Conservation (phyloP, 495 filamentous ascomycete species). For the Penicillium coprophilum region DNA sequence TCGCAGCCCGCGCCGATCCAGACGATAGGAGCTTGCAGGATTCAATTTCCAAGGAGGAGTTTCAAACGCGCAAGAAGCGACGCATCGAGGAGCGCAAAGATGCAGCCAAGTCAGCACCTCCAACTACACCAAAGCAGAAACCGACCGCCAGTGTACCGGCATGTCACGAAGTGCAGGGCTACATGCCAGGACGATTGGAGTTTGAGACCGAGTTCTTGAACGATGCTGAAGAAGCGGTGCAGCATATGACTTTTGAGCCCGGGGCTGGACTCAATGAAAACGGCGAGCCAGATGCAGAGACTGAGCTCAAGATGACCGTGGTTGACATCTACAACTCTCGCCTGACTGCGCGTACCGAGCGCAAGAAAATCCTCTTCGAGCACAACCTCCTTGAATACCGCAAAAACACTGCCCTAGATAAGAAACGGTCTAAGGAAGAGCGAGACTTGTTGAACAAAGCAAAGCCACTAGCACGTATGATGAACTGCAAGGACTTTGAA, state of each 20-base stretch:
- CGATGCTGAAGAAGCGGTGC: slow-evolving; percentile 96
- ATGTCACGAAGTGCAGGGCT: slow-evolving; percentile 97
- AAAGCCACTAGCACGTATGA: slow-evolving; percentile 95
- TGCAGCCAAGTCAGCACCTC: slow-evolving; percentile 76
- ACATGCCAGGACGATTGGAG: slow-evolving; percentile 96
- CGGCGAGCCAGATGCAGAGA: slow-evolving; percentile 85
- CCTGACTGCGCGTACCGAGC: slow-evolving; percentile 84
- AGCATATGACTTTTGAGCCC: slow-evolving; percentile 96
- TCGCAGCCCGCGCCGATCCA: slow-evolving; percentile 80
- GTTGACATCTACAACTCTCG: slow-evolving; percentile 98
- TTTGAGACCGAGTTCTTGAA: slow-evolving; percentile 98
- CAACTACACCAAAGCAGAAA: slow-evolving; percentile 88
- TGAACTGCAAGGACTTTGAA: slow-evolving; percentile 90
- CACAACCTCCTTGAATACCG: slow-evolving; percentile 89
- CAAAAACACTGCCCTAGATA: slow-evolving; percentile 82
- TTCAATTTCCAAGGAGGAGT: slow-evolving; percentile 82
- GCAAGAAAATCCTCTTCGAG: slow-evolving; percentile 96
- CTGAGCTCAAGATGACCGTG: slow-evolving; percentile 94
- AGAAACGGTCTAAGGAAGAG: slow-evolving; percentile 96
- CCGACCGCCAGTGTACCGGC: slow-evolving; percentile 90
- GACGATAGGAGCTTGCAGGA: slow-evolving; percentile 73
- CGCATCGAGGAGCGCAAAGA: slow-evolving; percentile 92
- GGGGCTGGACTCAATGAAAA: slow-evolving; percentile 89
- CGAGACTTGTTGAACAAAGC: slow-evolving; percentile 83
- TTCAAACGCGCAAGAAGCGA: slow-evolving; percentile 90